phyloP scores from a whole-genome alignment of 768 basidiomycete species.

The Xerocomellus chrysenteron region DNA sequence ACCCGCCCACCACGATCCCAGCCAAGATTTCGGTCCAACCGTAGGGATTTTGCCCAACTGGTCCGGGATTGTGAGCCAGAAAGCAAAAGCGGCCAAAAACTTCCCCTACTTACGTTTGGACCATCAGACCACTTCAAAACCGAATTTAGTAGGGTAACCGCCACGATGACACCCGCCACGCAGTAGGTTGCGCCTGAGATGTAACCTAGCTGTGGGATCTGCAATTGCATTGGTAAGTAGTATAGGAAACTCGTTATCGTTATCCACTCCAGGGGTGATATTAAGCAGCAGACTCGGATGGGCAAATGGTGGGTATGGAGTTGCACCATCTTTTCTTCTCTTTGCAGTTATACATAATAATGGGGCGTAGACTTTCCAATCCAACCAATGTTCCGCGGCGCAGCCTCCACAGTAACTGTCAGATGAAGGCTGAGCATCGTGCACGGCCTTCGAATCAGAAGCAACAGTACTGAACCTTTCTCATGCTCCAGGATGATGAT shows the following conservation, averaged over 20 bases:
- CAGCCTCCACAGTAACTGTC: too few species aligned
- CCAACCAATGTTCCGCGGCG: background rate
- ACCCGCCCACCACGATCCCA: slow-evolving; percentile 30
- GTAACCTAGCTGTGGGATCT: background rate
- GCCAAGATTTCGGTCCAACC: slow-evolving; percentile 24
- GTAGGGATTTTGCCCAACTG: slow-evolving; percentile 35
- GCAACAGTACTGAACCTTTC: too few species aligned
- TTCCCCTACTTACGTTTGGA: background rate
- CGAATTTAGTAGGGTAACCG: background rate
- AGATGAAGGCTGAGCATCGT: too few species aligned
- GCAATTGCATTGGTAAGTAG: background rate
- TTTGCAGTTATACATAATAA: background rate
- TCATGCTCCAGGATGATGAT: background rate
- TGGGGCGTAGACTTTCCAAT: background rate
- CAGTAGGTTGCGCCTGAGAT: background rate
- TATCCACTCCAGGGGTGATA: background rate
- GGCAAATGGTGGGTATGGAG: too few species aligned
- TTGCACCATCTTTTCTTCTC: background rate
- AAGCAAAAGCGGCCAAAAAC: background rate
- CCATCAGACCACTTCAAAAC: background rate
- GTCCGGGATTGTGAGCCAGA: background rate
- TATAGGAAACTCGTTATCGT: too few species aligned
- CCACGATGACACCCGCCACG: background rate
- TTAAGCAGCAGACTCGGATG: background rate
- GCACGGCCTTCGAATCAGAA: too few species aligned